Conservation (phyloP, 225 moss, liverwort and hornwort species). For the Pseudoscleropodium purum region DNA sequence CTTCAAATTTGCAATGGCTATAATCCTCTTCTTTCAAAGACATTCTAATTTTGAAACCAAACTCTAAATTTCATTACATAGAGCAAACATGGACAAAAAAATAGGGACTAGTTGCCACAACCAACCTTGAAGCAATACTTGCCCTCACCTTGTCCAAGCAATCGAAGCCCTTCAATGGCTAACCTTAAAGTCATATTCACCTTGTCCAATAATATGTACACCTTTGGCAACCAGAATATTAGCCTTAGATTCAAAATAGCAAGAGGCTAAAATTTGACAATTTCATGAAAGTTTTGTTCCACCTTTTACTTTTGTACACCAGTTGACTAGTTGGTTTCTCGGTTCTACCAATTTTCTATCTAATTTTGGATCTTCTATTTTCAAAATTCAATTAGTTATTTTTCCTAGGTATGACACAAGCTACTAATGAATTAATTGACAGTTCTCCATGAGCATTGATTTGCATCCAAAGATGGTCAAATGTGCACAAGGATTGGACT, state of each 20-base stretch:
- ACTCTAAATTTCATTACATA: no score
- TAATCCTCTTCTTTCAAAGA: no score
- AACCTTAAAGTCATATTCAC: rapidly evolving
- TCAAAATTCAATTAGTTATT: rapidly evolving
- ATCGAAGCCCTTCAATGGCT: rapidly evolving
- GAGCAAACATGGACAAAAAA: rapidly evolving
- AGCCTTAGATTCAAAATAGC: not conserved
- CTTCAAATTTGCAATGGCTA: no score
- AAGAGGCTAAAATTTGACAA: not conserved
- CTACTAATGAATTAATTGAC: not conserved
- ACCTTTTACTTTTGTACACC: not conserved
- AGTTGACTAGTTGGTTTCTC: rapidly evolving
- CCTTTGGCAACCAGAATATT: no score
- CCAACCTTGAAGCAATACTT: no score
- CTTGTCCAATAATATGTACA: not conserved
- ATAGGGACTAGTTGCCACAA: rapidly evolving
- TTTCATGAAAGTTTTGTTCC: no score
- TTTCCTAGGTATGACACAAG: not conserved
- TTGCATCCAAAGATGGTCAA: rapidly evolving
- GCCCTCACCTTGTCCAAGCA: no score
- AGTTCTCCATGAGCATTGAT: rapidly evolving
- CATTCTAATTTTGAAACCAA: no score
- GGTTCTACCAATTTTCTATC: not conserved
- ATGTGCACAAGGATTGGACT: not conserved
- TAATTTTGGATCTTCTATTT: rapidly evolving